Evolutionary conservation across 495 filamentous ascomycete genomes (phyloP), one percentile per base, ranked within the genome.

Genomic region (Xylaria telfairii): DNA sequence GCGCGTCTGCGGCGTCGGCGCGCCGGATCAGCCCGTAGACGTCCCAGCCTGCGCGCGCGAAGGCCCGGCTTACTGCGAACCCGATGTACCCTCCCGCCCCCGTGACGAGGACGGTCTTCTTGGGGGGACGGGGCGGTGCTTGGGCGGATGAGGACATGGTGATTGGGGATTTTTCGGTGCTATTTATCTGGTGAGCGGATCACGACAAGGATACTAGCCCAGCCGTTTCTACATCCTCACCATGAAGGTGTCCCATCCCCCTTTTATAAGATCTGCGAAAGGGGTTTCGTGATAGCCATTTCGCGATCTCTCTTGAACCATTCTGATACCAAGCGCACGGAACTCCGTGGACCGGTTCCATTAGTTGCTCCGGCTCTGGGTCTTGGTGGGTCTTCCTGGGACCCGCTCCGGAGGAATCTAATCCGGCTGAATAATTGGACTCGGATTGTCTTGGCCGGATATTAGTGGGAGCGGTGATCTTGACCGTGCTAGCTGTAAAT

Each of bases 71-170:
- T 1, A 84, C 81, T 1, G 82, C 82, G 66, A 72, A 78, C 41
- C 82, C 82, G 46, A 83, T 80, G 73, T 82, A 84, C 1, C 81
- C 82, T 42, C 81, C 82, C 19, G 82, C 82, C 21, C 81, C 82
- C 0, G 80, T 83, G 47, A 84, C 75, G 13, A 84, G 77, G 34
- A 79, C 82, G 15, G 72, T 76, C 44, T 74, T 78, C 54, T 39
- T 56, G 2, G 65, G 37, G 13, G 66, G 44, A 49, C 41, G 67
- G 63, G 56, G 13, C 13, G 51, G 53, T 24, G 72, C 47, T 30
- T 42, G 34, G 30, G 30, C 44, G 19, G 49, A 44, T 56, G 46
- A 67, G 13, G 60, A 41, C 61, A 65, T 65, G 56, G 19, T 26
- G 13, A 19, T 34, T 59, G 21, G n/a, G n/a, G n/a, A n/a, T n/a